These are phyloP conservation scores for Entophlyctis luteolus DNA, from an alignment of 192 early-diverging fungal species.

Conservation along the genomic window DNA sequence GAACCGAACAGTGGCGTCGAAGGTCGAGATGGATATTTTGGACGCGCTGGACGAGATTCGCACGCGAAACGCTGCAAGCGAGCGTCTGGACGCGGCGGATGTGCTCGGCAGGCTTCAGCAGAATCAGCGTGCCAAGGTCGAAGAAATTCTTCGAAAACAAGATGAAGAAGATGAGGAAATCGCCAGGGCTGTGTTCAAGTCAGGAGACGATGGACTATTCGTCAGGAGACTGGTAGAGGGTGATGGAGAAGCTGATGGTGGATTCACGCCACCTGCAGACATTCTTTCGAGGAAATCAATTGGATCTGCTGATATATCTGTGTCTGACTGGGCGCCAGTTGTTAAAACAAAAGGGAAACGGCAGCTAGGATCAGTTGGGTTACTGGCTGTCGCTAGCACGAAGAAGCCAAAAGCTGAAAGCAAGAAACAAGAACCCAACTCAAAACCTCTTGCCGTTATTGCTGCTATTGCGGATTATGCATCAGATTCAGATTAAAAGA, in stretches of 20 bases:
- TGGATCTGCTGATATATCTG: background rate
- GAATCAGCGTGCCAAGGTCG: constrained; percentile 56
- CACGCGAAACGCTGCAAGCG: constrained; percentile 77
- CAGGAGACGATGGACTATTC: constrained; percentile 55
- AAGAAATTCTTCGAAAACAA: constrained; percentile 43
- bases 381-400: background rate
- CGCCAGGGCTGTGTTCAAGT: constrained; percentile 61
- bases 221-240: constrained; percentile 59
- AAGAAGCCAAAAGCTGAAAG: background rate
- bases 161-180: constrained; percentile 64
- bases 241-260: background rate
- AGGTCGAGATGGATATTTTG: constrained; percentile 95
- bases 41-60: constrained; percentile 94
- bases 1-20: constrained; percentile 87
- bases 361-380: background rate
- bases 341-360: background rate
- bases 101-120: constrained; percentile 54
- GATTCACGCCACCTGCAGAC: background rate
- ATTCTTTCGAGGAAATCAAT: background rate
- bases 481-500: constrained; percentile 19
- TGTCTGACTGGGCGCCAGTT: background rate
- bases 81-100: constrained; percentile 67
- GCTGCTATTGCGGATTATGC: constrained; percentile 10
- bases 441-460: background rate
- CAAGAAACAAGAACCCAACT: background rate